Evolutionary conservation across 352 stramenopile genomes (phyloP), one percentile per base, ranked within the genome.

Genomic region (Pseudoperonospora humuli): DNA sequence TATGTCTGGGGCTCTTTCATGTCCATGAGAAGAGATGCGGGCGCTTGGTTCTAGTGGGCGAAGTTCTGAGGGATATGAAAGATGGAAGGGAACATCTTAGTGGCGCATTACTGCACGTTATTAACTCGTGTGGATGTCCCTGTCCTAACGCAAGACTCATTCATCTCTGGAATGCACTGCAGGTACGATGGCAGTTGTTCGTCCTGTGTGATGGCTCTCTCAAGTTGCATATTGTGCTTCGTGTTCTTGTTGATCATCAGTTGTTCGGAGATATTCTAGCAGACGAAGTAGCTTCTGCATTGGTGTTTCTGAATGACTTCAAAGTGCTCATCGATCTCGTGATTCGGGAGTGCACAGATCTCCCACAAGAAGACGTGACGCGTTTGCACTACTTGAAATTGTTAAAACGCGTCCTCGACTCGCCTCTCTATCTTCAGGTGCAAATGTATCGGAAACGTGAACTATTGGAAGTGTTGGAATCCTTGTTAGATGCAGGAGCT

Each of bases 111-210:
- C 56, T 88, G 50, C 73, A 88, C 54, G 76, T 86, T 45, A 84
- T 88, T 50, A 88, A 88, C 43, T 84, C 74, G 50, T 86, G 76
- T 23, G 76, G 76, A n/a, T 86, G 65, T 54, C 76, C 76, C 28
- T 85, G 72, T 52, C 61, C 65, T 0, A 31, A 27, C 1, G 42
- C 59, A 32, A 55, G 72, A 13, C 42, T 53, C 18, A 47, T 66
- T 6, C 61, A 82, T 19, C 54, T 88, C 9, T 64, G 57, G 42
- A 75, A 86, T 33, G 39, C 62, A 13, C 44, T 87, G 4, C 65
- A 80, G 66, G 70, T 86, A 47, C 17, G 37, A 13, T 19, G 8
- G 20, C 24, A 23, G 31, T 21, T 15, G 15, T 41, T 15, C 11
- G 13, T 14, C 9, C 7, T 27, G 0, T 44, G 15, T 29, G 11